Evolutionary conservation across 75 land plant genomes (phyloP).

Genomic region (Azolla pinnata): DNA sequence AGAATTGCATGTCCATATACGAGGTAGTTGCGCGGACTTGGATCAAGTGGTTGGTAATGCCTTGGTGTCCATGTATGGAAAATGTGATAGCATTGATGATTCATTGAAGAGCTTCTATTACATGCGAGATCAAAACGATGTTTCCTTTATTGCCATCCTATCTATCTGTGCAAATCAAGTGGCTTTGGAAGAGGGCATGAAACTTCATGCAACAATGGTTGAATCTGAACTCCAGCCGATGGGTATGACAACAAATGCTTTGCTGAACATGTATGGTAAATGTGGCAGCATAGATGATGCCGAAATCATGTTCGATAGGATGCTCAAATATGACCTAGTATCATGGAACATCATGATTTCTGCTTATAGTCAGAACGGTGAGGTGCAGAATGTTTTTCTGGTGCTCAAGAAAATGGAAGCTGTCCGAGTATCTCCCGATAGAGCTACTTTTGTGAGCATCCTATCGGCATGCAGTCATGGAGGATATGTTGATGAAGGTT

Average conservation of each 20-base stretch:
- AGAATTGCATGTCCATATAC: too few relatives aligned
- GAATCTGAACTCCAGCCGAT: background rate
- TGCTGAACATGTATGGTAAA: conserved; percentile 8
- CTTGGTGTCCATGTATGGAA: too few relatives aligned
- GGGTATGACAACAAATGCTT: conserved; percentile 11
- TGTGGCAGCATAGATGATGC: conserved; percentile 10
- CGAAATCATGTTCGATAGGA: background rate
- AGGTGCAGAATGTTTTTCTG: background rate
- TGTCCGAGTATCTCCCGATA: background rate
- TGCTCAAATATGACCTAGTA: background rate
- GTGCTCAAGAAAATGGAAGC: conserved; percentile 1
- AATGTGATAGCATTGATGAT: too few relatives aligned
- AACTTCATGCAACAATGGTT: background rate
- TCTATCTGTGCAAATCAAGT: background rate
- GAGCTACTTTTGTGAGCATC: conserved; percentile 1
- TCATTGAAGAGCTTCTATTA: too few relatives aligned
- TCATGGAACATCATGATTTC: conserved; percentile 9
- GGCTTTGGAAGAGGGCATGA: background rate
- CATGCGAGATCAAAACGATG: conserved; percentile 4
- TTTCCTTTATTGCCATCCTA: background rate
- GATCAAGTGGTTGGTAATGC: too few relatives aligned
- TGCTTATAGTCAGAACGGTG: conserved; percentile 8
- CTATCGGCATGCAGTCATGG: conserved; percentile 8
- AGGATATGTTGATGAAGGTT: conserved; percentile 11
- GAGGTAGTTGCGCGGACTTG: too few relatives aligned